Evolutionary conservation across 2,329 filamentous ascomycete genomes (phyloP).

Genomic region (Apiospora sp.): DNA sequence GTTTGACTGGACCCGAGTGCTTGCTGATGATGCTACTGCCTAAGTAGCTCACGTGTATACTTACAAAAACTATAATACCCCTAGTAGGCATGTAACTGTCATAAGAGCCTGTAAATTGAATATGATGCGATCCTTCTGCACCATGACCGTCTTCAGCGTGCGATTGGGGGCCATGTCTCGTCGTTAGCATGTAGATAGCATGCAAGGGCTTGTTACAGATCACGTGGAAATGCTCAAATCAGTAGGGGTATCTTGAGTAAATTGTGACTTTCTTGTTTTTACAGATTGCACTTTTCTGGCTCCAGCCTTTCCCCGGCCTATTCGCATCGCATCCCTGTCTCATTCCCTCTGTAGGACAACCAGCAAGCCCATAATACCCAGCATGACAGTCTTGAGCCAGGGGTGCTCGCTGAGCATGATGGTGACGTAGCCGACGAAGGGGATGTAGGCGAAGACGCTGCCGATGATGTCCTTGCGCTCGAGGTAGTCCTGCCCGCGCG

Average conservation of each 20-base stretch:
- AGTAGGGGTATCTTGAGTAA: conserved; percentile 12
- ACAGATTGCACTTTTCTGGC: neutral
- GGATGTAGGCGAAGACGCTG: conserved; percentile 89
- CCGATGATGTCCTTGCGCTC: conserved; percentile 91
- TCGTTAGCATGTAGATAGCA: too few relatives aligned
- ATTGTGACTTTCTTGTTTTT: conserved; percentile 12
- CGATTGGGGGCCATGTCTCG: neutral
- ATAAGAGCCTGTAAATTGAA: neutral
- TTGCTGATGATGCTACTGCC: conserved; percentile 48
- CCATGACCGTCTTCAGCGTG: neutral
- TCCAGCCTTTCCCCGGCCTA: neutral
- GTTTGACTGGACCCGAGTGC: conserved; percentile 83
- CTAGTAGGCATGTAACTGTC: neutral
- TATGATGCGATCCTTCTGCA: neutral
- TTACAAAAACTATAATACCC: neutral
- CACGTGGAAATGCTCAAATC: neutral
- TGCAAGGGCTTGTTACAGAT: neutral
- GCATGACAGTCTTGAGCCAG: conserved; percentile 94
- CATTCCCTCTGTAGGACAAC: conserved; percentile 93
- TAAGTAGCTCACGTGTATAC: neutral
- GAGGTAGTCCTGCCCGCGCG: conserved; percentile 84
- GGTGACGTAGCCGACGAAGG: conserved; percentile 95
- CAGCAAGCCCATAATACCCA: conserved; percentile 93
- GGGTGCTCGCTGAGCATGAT: conserved; percentile 95
- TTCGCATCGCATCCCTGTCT: neutral